Base-by-base conservation (phyloP, 2,329 filamentous ascomycete genomes). In the Hortaea werneckii region DNA sequence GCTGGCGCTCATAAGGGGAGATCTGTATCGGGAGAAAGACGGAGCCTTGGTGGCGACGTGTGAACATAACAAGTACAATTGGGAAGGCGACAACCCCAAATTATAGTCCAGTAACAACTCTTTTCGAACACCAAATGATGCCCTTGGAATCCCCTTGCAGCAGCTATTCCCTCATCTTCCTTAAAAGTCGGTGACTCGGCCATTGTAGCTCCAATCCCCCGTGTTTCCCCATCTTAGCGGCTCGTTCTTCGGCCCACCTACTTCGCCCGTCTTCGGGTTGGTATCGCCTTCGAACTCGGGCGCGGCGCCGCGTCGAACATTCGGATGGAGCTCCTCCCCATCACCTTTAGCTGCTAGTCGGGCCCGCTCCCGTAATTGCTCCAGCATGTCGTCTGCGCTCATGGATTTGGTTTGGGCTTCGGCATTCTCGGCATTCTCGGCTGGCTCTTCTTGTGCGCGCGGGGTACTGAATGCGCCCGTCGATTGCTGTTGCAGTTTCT, bases 171-270 rank as follows among this genome's bases (percentile, higher is more conserved):
- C 20, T 20, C 20, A 20, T 20, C 20, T 20, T 20, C 26, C 42
- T 70, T 59, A 79, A 50, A 98, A 98, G 67, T 98, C 92, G 26
- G 90, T 96, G 45, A 94, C 89, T 52, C 90, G 74, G 40, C 92
- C 92, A 66, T 95, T 95, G 66, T 86, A 98, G 65, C 87, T 95
- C 84, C 89, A 98, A 63, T 85, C 82, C 1, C 86, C 82, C 0
- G 59, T 63, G 12, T 75, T 72, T 0, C 88, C 88, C 90, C 90
- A 95, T 57, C 89, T 72, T 62, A 96, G 62, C 43, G 92, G 92
- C 68, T 98, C 90, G 62, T 94, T 96, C 80, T 96, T 98, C 5
- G 92, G 92, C 1, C 92, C 92, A 5, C 92, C 92, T 8, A 95
- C 80, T 74, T 98, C 92, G 26, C 92, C 92, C 1, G 92, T 98